Conservation (phyloP, 371 early-diverging fungal genomes). For the Mucor velutinosus region DNA sequence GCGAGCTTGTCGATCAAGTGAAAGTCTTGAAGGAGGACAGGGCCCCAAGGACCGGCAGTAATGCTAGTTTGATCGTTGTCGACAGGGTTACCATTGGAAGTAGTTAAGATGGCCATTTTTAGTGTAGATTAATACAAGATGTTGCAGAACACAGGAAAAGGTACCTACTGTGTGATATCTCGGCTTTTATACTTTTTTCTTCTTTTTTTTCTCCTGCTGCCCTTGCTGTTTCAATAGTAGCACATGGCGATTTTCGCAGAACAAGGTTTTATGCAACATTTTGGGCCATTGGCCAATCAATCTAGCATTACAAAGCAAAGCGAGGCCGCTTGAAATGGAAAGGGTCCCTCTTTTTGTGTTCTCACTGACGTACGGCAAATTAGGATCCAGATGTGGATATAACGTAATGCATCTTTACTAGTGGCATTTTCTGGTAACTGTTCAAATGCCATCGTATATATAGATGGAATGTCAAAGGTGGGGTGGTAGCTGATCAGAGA, state of each 20-base stretch:
- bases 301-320: neutral
- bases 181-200: neutral
- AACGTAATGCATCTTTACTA: neutral
- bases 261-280: neutral
- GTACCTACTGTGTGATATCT: neutral
- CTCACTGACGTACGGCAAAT: neutral
- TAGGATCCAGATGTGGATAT: neutral
- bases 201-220: neutral
- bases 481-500: neutral
- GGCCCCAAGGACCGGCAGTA: constrained; percentile 59
- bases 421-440: neutral
- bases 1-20: constrained; percentile 78
- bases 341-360: neutral
- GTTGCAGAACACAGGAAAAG: neutral
- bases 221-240: neutral
- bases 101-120: constrained; percentile 29
- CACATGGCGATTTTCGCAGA: neutral
- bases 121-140: neutral
- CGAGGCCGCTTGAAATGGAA: neutral
- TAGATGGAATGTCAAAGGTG: neutral
- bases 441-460: neutral
- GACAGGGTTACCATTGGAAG: constrained; percentile 65
- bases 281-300: neutral
- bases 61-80: constrained; percentile 67
- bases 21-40: constrained; percentile 68